Base-by-base conservation (phyloP, 306 rosid species). In the Luffa acutangula region DNA sequence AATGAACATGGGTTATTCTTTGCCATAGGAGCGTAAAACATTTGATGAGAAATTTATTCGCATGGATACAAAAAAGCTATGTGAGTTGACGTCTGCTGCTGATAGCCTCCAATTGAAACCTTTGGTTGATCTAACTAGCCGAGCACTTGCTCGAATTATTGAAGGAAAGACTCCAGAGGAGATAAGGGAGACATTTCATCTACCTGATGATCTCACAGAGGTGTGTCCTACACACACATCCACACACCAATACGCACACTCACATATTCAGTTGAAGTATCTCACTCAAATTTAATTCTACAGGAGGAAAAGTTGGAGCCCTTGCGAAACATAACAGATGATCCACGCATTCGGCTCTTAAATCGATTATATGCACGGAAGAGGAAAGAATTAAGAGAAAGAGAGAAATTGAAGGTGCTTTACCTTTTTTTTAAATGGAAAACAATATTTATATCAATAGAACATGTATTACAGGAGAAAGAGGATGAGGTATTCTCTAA, bases 221-320 rank as follows among this genome's bases (percentile, higher is more conserved):
- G 98, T 90, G 72, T 76, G 87, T 79, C 77, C 75, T 66, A 42
- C 33, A 43, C 76, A 41, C 51, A 67, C 33, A 18, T 41, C 17
- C 57, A 46, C 18, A 9, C 39, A 13, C 20, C 43, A 34, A 6
- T 41, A 5, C 39, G 21, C 76, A 20, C 56, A 72, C 41, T 6
- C 58, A 31, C 77, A 48, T 69, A 21, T 77, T 81, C 60, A 49
- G 31, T 74, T 89, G 72, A 85, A 67, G 73, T 56, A 67, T 53
- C 78, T 87, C 52, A 74, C 78, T 49, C n/a, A 48, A 42, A 13
- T 78, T 80, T 80, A 85, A 76, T 77, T 80, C 84, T 78, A 54
- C 88, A 93, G 98, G 98, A 93, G 86, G 97, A 93, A 86, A 92
- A 93, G 87, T 84, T 91, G 86, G 97, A 90, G 79, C 97, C 98